Base-by-base conservation (phyloP, 2,329 filamentous ascomycete species). In the Cercospora sp. region DNA sequence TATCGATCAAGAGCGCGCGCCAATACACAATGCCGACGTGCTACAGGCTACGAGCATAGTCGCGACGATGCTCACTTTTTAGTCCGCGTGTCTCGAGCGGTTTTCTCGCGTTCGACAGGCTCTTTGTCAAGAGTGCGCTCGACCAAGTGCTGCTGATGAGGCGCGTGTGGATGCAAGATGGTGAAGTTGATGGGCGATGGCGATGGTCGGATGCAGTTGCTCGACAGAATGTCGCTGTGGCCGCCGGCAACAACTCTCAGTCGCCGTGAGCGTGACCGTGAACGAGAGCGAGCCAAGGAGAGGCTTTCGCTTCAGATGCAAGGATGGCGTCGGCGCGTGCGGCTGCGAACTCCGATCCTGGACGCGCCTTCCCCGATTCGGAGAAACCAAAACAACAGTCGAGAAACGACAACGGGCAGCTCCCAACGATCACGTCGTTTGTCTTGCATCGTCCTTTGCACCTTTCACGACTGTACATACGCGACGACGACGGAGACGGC, bases 1-100 rank as follows among this genome's bases (percentile, higher is more conserved):
- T 65, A 69, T 73, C 73, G 45, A 51, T 72, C 66, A 71, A 53
- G 45, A 36, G 53, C 60, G 62, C 59, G 55, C 42, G 8, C 16
- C 2, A 61, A 55, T n/a, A 62, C 18, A 48, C 12, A 42, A 28
- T 2, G 23, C 53, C 10, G 18, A 20, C 13, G 48, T 33, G 48
- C 16, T 42, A 58, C 48, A 33, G 26, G 28, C 48, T 57, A 45
- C 36, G 30, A 28, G 30, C 62, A 64, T 64, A 36, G 48, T 64
- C 62, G 59, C 59, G 59, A 42, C n/a, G 40, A 20, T 12, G 18
- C 40, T 45, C 18, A 23, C 62, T 51, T 57, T 20, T 20, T 20
- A 23, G 5, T 23, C 45, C 9, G 45, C 45, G 45, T 51, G 45
- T 51, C 2, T 13, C 20, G 4, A 23, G 18, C 18, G 20, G 45